A percentile compares a stretch with the other conserved stretches of the same genome.
These are phyloP conservation scores for Barbatosphaeria neglecta DNA, from an alignment of 495 filamentous ascomycete genomes.

Conservation along the genomic window DNA sequence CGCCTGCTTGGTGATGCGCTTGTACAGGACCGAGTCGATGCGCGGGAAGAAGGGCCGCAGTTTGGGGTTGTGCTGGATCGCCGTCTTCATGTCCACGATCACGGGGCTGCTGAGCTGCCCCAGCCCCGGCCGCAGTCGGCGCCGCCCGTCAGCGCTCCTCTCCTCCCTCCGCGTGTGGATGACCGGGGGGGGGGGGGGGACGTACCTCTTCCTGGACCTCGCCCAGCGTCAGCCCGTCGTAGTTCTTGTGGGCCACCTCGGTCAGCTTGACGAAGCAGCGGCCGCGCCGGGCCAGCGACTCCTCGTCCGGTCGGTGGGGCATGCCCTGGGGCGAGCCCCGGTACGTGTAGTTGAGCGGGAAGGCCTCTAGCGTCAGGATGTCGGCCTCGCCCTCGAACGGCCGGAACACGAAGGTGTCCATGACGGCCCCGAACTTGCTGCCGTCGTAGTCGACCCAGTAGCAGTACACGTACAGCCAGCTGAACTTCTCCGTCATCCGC, in stretches of 20 bases:
- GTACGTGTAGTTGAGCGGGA: constrained; percentile 11
- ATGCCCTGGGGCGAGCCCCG: neutral
- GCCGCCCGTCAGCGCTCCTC: too few relatives aligned
- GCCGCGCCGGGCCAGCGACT: constrained; percentile 16
- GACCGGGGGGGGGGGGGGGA: too few relatives aligned
- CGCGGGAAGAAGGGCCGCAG: neutral
- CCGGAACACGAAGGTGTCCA: constrained; percentile 14
- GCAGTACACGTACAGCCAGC: constrained; percentile 5
- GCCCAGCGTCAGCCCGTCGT: constrained; percentile 18
- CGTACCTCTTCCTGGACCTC: constrained; percentile 21
- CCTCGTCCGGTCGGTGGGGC: neutral
- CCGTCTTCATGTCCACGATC: constrained; percentile 24
- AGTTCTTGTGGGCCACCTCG: constrained; percentile 17
- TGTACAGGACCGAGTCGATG: neutral
- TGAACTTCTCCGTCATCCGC: neutral
- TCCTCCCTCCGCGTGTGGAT: too few relatives aligned
- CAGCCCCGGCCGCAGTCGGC: too few relatives aligned
- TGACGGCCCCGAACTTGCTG: constrained; percentile 18
- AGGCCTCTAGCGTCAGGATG: constrained; percentile 17
- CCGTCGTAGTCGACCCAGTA: constrained; percentile 27
- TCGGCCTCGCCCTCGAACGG: constrained; percentile 21
- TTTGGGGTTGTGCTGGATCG: constrained; percentile 8
- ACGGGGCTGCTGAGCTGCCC: constrained; percentile 17
- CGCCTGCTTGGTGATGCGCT: neutral
- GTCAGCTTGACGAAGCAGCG: constrained; percentile 16